Conservation (phyloP, 257 asterid genomes). For the Salvia hispanica region DNA sequence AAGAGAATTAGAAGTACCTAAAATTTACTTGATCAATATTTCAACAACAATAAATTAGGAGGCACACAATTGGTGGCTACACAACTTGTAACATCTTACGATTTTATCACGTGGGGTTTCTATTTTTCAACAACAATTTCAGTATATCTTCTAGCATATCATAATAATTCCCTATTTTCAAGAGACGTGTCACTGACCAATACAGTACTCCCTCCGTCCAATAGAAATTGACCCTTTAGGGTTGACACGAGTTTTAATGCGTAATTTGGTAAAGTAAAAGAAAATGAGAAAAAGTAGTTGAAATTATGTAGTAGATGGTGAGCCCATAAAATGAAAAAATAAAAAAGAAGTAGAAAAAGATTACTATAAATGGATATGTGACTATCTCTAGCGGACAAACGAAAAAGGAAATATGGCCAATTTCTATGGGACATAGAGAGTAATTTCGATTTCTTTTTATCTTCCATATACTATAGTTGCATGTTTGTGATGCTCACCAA, state of each 20-base stretch:
- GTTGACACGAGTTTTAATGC: too few relatives aligned
- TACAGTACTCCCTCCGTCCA: too few relatives aligned
- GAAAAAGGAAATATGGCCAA: too few relatives aligned
- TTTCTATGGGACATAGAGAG: too few relatives aligned
- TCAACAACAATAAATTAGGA: neutral
- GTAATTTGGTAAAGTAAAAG: too few relatives aligned
- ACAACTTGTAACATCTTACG: conserved; percentile 33
- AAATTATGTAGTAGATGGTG: too few relatives aligned
- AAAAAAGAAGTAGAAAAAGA: too few relatives aligned
- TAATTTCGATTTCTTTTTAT: neutral
- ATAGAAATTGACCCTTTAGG: too few relatives aligned
- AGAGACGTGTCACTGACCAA: conserved; percentile 20
- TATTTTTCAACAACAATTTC: conserved; percentile 25
- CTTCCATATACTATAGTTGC: neutral
- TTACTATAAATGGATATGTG: too few relatives aligned
- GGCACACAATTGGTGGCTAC: conserved; percentile 23
- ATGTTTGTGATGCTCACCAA: neutral
- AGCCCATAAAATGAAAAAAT: too few relatives aligned
- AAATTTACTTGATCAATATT: conserved; percentile 15
- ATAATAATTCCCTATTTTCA: neutral
- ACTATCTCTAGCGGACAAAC: too few relatives aligned
- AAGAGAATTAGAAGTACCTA: conserved; percentile 11
- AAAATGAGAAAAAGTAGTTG: too few relatives aligned
- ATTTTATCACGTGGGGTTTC: conserved; percentile 32
- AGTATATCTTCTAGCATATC: conserved; percentile 24